These are phyloP conservation scores for Brassica hybrid DNA, from an alignment of 441 rosid species.

Conservation along the genomic window DNA sequence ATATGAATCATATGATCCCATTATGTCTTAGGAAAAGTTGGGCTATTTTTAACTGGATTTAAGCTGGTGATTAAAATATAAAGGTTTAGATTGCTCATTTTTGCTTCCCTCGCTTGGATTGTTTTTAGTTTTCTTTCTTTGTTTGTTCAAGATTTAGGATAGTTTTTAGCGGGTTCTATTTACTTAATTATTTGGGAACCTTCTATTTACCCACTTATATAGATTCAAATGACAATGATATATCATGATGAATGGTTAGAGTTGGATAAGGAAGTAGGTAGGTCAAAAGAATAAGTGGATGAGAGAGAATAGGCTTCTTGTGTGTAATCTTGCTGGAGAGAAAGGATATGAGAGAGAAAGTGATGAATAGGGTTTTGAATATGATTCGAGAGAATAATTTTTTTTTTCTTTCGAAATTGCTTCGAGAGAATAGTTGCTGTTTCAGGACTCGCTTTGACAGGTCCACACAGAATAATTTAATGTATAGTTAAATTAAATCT, in stretches of 20 bases:
- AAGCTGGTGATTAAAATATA: too few relatives aligned
- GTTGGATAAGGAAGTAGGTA: slow-evolving; percentile 33
- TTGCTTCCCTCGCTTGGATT: background rate
- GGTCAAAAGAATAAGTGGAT: slow-evolving; percentile 39
- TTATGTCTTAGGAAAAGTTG: too few relatives aligned
- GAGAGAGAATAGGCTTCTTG: slow-evolving; percentile 33
- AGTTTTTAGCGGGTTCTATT: background rate
- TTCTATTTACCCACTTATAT: background rate
- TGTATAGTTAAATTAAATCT: slow-evolving; percentile 25
- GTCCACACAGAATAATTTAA: slow-evolving; percentile 44
- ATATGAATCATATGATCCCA: too few relatives aligned
- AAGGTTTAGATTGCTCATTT: too few relatives aligned
- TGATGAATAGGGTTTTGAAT: slow-evolving; percentile 33
- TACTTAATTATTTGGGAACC: background rate
- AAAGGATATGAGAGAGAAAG: slow-evolving; percentile 30
- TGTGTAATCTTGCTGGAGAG: slow-evolving; percentile 32
- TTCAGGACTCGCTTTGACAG: slow-evolving; percentile 36
- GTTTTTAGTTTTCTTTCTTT: background rate
- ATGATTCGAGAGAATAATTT: slow-evolving; percentile 32
- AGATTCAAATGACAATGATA: background rate
- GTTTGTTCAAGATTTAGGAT: background rate
- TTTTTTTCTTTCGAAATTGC: background rate
- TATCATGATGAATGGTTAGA: slow-evolving; percentile 1
- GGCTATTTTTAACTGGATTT: too few relatives aligned
- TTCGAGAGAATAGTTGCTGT: slow-evolving; percentile 41